These are phyloP conservation scores for Backusella australiensis DNA, from an alignment of 192 early-diverging fungal genomes.

Conservation along the genomic window DNA sequence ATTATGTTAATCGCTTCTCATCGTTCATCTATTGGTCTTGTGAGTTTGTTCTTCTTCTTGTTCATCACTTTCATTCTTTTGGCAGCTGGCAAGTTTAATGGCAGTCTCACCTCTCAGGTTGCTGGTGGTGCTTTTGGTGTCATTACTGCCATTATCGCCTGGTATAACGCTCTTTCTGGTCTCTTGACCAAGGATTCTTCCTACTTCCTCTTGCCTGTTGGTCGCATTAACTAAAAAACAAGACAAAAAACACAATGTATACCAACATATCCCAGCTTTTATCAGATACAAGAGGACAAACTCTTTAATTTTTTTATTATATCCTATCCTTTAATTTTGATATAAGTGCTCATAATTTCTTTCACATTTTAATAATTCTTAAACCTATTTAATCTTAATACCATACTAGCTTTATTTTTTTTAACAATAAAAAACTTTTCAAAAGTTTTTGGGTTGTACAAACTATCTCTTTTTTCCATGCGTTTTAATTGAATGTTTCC, in stretches of 20 bases:
- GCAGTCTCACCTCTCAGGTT: constrained; percentile 41
- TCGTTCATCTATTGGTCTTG: constrained; percentile 60
- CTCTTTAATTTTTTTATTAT: neutral
- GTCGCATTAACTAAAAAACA: constrained; percentile 17
- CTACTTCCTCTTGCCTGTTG: constrained; percentile 52
- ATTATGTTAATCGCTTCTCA: constrained; percentile 66
- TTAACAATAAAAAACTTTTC: neutral
- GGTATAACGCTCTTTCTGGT: constrained; percentile 69
- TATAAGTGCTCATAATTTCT: neutral
- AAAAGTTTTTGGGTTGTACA: neutral
- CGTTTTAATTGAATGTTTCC: neutral
- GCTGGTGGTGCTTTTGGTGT: constrained; percentile 74
- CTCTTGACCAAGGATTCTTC: constrained; percentile 53
- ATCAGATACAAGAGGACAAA: neutral
- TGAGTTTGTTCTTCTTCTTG: constrained; percentile 65
- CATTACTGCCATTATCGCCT: constrained; percentile 71
- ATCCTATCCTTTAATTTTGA: neutral
- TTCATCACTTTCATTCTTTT: constrained; percentile 70
- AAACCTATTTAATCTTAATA: neutral
- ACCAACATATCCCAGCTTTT: neutral
- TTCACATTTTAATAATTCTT: neutral
- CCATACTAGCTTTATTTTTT: neutral
- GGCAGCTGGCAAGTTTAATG: constrained; percentile 57
- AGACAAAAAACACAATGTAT: neutral
- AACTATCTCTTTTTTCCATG: neutral